Base-by-base conservation (phyloP, 2,329 filamentous ascomycete species). In the Trichophyton simii region DNA sequence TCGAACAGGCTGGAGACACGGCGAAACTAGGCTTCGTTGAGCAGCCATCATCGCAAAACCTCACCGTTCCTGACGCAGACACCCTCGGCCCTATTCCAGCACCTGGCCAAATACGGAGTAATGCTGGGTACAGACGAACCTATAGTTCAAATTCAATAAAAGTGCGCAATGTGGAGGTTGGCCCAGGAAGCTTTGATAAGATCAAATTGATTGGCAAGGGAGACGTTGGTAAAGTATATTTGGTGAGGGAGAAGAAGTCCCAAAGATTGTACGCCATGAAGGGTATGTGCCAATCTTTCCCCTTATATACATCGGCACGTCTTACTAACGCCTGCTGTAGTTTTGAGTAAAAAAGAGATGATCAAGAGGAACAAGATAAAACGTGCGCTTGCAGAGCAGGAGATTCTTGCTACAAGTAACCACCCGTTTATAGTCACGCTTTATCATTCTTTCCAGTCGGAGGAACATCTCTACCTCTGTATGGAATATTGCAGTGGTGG, bases 361-460 rank as follows among this genome's bases (percentile, higher is more conserved):
- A 99, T 99, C 76, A 99, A 99, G 80, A 88, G 94, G 62, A 99
- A 99, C 81, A 99, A 99, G 82, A 99, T 99, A 78, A 99, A 99
- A 82, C 86, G 94, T 72, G 94, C 94, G 13, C 81, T 99, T 67
- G 94, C 94, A 42, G 94, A 99, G 77, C 94, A 97, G 73, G 94
- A 99, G 75, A 99, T 99, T 66, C 80, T 99, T 60, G 94, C 94
- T 7, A 99, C 94, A 48, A 97, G 92, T 80, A 99, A 99, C 69
- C 94, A 99, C 70, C 94, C 94, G 0, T 99, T 99, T 75, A 99
- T 99, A 72, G 94, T 99, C 65, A 99, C 94, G 0, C 80, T 99
- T 2, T 99, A 97, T 73, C 94, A 99, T 77, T 97, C 92, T 0
- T 99, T 99, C 81, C 94, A 99, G 75, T 99, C 94, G 1, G 94